These are phyloP conservation scores for Fusarium veterinarium DNA, from an alignment of 2,329 filamentous ascomycete genomes.

Conservation along the genomic window DNA sequence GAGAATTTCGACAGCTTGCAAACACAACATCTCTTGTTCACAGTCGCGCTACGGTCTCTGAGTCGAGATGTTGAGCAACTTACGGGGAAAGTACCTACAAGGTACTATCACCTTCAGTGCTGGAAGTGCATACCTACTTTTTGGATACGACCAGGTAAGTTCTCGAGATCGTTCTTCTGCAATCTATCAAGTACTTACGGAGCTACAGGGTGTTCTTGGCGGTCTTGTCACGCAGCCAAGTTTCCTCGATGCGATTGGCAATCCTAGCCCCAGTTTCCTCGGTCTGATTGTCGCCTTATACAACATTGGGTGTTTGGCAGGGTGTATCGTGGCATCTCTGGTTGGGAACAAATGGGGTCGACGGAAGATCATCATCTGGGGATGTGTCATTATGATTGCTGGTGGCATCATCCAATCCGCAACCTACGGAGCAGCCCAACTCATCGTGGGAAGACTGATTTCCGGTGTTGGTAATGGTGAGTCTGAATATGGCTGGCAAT, in stretches of 20 bases:
- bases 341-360: conserved; percentile 9
- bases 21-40: too few species aligned
- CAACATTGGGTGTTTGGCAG: conserved; percentile 15
- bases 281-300: conserved; percentile 22
- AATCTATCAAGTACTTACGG: not conserved
- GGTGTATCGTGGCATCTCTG: conserved; percentile 8
- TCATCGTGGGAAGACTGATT: too few species aligned
- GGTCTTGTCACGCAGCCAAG: conserved; percentile 17
- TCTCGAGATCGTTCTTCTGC: too few species aligned
- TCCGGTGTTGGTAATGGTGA: too few species aligned
- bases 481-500: too few species aligned
- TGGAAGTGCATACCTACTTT: conserved; percentile 17
- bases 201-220: conserved; percentile 4
- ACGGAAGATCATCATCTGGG: conserved; percentile 13
- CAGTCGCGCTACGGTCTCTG: not conserved
- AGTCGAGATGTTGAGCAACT: not conserved
- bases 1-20: too few species aligned
- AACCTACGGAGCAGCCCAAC: too few species aligned
- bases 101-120: conserved; percentile 12
- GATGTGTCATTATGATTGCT: conserved; percentile 17
- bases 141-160: conserved; percentile 21
- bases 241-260: conserved; percentile 16
- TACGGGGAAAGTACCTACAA: conserved; percentile 1
- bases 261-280: conserved; percentile 13
- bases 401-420: not conserved